Percentiles rank a stretch among this genome's conserved stretches.
Evolutionary conservation across 1,139 yeast species (phyloP).

Genomic region (Scheffersomyces insectosa): DNA sequence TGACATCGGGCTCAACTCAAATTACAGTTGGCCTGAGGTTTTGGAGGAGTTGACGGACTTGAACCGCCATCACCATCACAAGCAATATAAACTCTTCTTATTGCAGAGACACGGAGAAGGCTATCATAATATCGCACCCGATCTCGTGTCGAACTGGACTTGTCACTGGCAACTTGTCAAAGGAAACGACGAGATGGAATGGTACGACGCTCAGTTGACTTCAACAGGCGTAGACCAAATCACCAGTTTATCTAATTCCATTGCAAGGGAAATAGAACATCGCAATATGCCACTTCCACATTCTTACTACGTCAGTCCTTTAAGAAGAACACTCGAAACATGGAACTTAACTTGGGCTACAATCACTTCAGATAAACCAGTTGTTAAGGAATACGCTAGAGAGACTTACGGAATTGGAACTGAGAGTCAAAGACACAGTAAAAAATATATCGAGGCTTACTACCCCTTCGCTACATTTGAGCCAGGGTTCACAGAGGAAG

Average conservation of each 20-base stretch:
- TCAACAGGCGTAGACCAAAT: conserved; percentile 25
- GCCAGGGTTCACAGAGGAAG: conserved; percentile 26
- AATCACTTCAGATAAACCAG: conserved; percentile 17
- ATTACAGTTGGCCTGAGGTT: conserved; percentile 19
- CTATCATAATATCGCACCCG: conserved; percentile 36
- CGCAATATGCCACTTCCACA: conserved; percentile 28
- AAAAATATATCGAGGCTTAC: conserved; percentile 21
- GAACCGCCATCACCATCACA: conserved; percentile 4
- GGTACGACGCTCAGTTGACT: conserved; percentile 43
- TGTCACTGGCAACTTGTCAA: conserved; percentile 33
- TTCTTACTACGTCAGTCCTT: conserved; percentile 34
- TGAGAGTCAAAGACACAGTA: conserved; percentile 34
- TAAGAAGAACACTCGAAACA: conserved; percentile 37
- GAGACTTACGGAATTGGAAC: conserved; percentile 43
- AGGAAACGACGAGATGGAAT: conserved; percentile 32
- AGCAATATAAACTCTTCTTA: conserved; percentile 28
- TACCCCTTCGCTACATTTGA: conserved; percentile 32
- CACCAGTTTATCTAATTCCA: conserved; percentile 16
- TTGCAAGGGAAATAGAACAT: conserved; percentile 16
- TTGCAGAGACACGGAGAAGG: conserved; percentile 46
- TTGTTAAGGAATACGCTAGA: conserved; percentile 34
- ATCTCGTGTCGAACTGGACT: conserved; percentile 23
- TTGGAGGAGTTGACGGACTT: conserved; percentile 5
- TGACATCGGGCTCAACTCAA: conserved; percentile 20
- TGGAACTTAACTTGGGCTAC: conserved; percentile 30